These are phyloP conservation scores for Claviceps sp. DNA, from an alignment of 2,329 filamentous ascomycete genomes.

Conservation along the genomic window DNA sequence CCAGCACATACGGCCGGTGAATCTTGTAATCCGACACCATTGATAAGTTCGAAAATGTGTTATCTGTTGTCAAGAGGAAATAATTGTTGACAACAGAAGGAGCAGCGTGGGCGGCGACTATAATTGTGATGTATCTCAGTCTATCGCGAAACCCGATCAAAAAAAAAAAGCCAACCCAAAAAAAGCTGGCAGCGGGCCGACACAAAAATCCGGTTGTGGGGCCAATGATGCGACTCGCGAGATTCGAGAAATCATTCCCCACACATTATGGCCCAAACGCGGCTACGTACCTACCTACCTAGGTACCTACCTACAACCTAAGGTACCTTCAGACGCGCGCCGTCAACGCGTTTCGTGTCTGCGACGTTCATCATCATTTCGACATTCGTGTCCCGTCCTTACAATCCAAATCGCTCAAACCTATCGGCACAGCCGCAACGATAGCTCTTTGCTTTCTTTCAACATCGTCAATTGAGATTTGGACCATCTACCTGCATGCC, in stretches of 20 bases:
- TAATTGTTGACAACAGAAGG: not conserved
- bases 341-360: not conserved
- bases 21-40: slow-evolving; percentile 50
- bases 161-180: slow-evolving; percentile 18
- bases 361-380: not conserved
- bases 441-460: not conserved
- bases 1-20: slow-evolving; percentile 50
- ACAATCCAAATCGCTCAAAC: not conserved
- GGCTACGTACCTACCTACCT: not conserved
- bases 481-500: not conserved
- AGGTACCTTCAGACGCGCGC: slow-evolving; percentile 11
- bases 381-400: not conserved
- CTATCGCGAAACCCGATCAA: slow-evolving; percentile 3
- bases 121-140: not conserved
- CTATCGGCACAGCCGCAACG: not conserved
- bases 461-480: not conserved
- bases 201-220: slow-evolving; percentile 23
- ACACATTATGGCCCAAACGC: too few species aligned
- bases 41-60: slow-evolving; percentile 6
- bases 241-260: not conserved
- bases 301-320: too few species aligned
- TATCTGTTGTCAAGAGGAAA: not conserved
- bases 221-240: slow-evolving; percentile 2
- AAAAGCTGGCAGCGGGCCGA: slow-evolving; percentile 19
- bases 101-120: not conserved